phyloP scores from a whole-genome alignment of 306 rosid species.

The Acacia melanoxylon region DNA sequence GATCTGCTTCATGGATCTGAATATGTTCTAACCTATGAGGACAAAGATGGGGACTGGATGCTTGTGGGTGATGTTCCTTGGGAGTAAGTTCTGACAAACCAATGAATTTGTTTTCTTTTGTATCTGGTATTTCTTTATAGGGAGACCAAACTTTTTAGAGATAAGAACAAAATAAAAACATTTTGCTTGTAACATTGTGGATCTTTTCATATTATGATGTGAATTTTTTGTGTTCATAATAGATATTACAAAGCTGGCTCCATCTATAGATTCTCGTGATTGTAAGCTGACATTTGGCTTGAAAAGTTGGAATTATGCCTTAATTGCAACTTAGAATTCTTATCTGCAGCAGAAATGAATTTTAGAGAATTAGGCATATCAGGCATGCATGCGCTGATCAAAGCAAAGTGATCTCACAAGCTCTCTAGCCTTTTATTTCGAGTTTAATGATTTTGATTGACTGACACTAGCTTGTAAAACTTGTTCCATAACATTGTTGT shows the following conservation, averaged over 20 bases:
- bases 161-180: background rate
- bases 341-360: background rate
- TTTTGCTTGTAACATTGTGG: background rate
- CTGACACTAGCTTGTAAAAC: background rate
- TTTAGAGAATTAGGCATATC: background rate
- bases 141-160: background rate
- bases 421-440: background rate
- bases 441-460: background rate
- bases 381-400: background rate
- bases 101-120: conserved; percentile 12
- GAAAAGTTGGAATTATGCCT: background rate
- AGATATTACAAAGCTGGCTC: background rate
- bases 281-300: background rate
- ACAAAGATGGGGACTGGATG: conserved; percentile 89
- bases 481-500: background rate
- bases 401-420: background rate
- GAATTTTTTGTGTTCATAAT: background rate
- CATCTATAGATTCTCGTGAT: background rate
- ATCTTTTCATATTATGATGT: conserved; percentile 1
- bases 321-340: background rate
- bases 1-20: conserved; percentile 93
- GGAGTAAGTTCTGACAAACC: conserved; percentile 60
- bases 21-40: conserved; percentile 85
- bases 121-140: background rate
- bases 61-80: conserved; percentile 92